Conservation (phyloP, 1,284 basidiomycete genomes). For the Marasmius oreades region DNA sequence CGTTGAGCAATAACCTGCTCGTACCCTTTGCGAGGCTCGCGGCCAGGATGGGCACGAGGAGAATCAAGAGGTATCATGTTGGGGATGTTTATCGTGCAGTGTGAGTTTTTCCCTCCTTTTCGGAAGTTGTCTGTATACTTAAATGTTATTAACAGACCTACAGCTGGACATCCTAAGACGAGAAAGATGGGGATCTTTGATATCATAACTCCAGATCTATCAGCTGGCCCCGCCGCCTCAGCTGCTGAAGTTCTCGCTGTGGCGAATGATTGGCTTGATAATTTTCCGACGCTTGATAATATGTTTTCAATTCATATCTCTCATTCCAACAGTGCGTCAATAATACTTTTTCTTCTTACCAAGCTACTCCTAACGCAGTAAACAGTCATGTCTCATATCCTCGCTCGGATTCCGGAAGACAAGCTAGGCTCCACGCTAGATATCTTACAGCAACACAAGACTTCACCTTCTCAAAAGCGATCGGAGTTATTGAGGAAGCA, state of each 20-base stretch:
- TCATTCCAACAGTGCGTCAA: conserved; percentile 61
- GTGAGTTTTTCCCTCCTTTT: conserved; percentile 34
- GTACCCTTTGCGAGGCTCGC: conserved; percentile 85
- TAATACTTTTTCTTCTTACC: neutral
- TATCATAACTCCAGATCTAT: conserved; percentile 71
- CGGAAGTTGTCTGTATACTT: neutral
- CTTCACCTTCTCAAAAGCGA: conserved; percentile 64
- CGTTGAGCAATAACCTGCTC: conserved; percentile 75
- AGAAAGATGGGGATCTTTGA: conserved; percentile 75
- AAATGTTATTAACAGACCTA: conserved; percentile 37
- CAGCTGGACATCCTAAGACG: conserved; percentile 67
- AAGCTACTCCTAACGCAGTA: neutral
- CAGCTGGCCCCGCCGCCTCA: conserved; percentile 57
- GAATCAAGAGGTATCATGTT: conserved; percentile 92
- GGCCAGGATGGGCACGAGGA: conserved; percentile 65
- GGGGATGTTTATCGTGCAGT: conserved; percentile 66
- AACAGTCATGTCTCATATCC: conserved; percentile 62
- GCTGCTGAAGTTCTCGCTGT: conserved; percentile 69
- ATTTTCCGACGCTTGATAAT: conserved; percentile 64
- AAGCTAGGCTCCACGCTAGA: conserved; percentile 53
- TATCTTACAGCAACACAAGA: conserved; percentile 61
- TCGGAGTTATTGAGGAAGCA: conserved; percentile 64
- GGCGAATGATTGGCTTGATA: conserved; percentile 59
- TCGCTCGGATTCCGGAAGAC: conserved; percentile 56
- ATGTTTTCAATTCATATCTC: conserved; percentile 72